phyloP scores from a whole-genome alignment of 495 filamentous ascomycete genomes.

The Hypomontagnella monticulosa region DNA sequence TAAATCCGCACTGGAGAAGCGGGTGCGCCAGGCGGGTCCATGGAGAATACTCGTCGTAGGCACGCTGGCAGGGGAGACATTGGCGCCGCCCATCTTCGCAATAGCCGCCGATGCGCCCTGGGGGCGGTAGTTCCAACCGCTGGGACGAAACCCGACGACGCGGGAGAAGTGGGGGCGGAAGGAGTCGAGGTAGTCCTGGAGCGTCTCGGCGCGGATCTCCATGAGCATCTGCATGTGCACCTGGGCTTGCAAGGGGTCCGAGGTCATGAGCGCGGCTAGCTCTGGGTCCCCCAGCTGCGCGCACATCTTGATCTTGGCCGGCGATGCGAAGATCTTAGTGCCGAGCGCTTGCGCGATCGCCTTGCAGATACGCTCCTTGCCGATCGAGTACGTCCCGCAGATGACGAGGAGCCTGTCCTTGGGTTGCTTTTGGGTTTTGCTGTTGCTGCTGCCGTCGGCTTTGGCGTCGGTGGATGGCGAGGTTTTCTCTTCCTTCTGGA shows the following conservation, averaged over 20 bases:
- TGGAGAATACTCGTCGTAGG: conserved; percentile 70
- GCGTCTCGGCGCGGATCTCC: conserved; percentile 87
- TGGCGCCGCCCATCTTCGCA: conserved; percentile 39
- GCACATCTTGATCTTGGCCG: conserved; percentile 84
- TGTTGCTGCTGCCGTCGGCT: conserved; percentile 19
- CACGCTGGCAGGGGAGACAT: conserved; percentile 47
- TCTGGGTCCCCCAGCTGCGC: conserved; percentile 85
- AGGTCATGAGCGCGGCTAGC: conserved; percentile 77
- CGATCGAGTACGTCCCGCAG: conserved; percentile 96
- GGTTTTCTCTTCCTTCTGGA: conserved; percentile 40
- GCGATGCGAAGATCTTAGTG: conserved; percentile 89
- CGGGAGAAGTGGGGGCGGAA: conserved; percentile 81
- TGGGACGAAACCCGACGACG: conserved; percentile 90
- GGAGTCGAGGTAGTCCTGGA: conserved; percentile 84
- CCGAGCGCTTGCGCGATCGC: conserved; percentile 88
- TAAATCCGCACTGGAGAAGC: conserved; percentile 72
- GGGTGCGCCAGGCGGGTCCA: conserved; percentile 74
- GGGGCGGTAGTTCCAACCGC: conserved; percentile 20
- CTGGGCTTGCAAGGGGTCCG: conserved; percentile 83
- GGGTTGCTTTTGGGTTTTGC: not conserved
- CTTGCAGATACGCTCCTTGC: conserved; percentile 95
- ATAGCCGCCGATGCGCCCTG: conserved; percentile 41
- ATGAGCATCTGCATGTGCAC: conserved; percentile 97
- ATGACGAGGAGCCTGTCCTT: conserved; percentile 79
- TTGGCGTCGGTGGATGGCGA: conserved; percentile 16